These are phyloP conservation scores for Mucuna pruriens DNA, from an alignment of 306 rosid species.

Conservation along the genomic window DNA sequence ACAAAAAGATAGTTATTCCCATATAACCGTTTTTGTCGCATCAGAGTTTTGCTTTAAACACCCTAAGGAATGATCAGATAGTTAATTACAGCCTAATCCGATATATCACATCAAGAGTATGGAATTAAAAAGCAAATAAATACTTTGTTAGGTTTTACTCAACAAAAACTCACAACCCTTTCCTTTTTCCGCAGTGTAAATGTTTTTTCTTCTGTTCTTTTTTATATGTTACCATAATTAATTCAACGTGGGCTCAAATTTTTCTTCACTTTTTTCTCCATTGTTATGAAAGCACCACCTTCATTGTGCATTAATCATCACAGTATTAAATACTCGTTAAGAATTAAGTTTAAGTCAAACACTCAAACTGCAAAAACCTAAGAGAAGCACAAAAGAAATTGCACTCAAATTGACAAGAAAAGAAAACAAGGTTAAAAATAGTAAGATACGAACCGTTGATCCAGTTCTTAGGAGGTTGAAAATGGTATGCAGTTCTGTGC, in stretches of 20 bases:
- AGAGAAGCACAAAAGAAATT: not conserved
- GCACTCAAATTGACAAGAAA: not conserved
- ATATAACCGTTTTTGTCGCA: not conserved
- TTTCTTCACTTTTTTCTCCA: too few relatives aligned
- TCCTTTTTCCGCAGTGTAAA: not conserved
- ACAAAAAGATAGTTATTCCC: not conserved
- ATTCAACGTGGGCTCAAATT: too few relatives aligned
- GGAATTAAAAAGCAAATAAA: not conserved
- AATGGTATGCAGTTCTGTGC: conserved; percentile 77
- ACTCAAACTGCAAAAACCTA: not conserved
- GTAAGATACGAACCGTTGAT: conserved; percentile 66
- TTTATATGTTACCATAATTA: too few relatives aligned
- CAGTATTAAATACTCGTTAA: not conserved
- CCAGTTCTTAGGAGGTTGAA: conserved; percentile 84
- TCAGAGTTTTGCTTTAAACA: not conserved
- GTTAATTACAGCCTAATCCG: not conserved
- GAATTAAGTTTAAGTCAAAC: not conserved
- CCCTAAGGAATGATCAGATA: not conserved
- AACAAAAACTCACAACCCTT: not conserved
- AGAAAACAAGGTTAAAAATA: not conserved
- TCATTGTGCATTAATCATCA: not conserved
- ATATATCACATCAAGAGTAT: not conserved
- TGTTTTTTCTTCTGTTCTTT: too few relatives aligned
- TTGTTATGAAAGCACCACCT: not conserved
- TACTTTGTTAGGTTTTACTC: not conserved